Conservation (phyloP, 1,284 basidiomycete species). For the Apiotrichum brassicae region DNA sequence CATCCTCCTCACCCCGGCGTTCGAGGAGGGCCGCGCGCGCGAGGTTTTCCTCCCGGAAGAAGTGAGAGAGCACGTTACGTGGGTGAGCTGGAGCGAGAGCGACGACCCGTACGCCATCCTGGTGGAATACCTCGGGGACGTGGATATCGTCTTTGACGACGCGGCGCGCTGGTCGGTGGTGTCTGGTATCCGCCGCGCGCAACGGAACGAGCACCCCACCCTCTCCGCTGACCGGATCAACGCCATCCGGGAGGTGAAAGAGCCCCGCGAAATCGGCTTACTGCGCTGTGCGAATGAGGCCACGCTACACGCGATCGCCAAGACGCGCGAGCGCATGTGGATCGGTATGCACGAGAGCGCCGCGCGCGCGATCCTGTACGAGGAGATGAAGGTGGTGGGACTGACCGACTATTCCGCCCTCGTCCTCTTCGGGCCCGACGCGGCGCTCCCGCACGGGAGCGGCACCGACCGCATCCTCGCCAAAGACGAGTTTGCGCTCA, state of each 20-base stretch:
- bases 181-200: conserved; percentile 49
- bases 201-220: conserved; percentile 8
- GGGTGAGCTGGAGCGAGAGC: conserved; percentile 67
- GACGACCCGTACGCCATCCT: conserved; percentile 60
- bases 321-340: conserved; percentile 57
- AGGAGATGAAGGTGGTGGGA: conserved; percentile 57
- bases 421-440: conserved; percentile 74
- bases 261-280: conserved; percentile 60
- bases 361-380: conserved; percentile 55
- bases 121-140: conserved; percentile 47
- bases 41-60: conserved; percentile 51
- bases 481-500: conserved; percentile 62
- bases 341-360: conserved; percentile 71
- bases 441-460: conserved; percentile 73
- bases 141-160: conserved; percentile 57
- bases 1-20: conserved; percentile 64
- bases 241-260: conserved; percentile 66
- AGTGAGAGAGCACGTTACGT: conserved; percentile 48
- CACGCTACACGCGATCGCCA: conserved; percentile 66
- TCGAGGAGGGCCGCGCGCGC: conserved; percentile 66
- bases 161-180: conserved; percentile 53
- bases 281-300: conserved; percentile 75
- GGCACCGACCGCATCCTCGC: conserved; percentile 61
- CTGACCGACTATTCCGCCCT: conserved; percentile 57
- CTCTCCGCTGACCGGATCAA: conserved; percentile 20